Conservation (phyloP, 2,329 filamentous ascomycete genomes). For the Conoideocrella luteorostrata region DNA sequence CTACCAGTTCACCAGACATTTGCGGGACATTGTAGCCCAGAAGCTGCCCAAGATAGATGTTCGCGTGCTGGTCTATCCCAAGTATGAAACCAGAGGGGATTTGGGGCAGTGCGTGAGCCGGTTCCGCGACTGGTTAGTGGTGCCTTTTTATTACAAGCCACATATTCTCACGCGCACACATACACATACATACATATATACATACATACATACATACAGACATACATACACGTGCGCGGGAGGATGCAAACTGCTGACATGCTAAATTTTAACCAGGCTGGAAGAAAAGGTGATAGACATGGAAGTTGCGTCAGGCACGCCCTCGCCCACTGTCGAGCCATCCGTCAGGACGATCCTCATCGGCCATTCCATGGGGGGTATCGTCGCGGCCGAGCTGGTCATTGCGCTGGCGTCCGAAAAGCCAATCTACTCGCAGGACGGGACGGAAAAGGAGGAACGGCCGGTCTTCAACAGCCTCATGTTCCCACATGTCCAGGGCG, state of each 20-base stretch:
- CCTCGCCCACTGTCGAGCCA: constrained; percentile 79
- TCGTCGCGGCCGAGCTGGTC: constrained; percentile 85
- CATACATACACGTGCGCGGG: too few species aligned
- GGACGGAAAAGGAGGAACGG: constrained; percentile 25
- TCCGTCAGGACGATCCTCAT: constrained; percentile 76
- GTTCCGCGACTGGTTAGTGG: constrained; percentile 78
- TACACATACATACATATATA: too few species aligned
- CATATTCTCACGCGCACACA: too few species aligned
- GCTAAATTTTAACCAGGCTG: constrained; percentile 49
- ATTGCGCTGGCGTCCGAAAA: constrained; percentile 59
- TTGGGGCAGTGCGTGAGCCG: constrained; percentile 62
- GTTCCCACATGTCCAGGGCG: constrained; percentile 88
- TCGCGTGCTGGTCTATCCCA: constrained; percentile 65
- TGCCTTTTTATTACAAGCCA: too few species aligned
- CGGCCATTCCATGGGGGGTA: constrained; percentile 89
- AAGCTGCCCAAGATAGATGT: constrained; percentile 65
- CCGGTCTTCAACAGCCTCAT: constrained; percentile 58
- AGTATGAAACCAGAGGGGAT: constrained; percentile 76
- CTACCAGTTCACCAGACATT: constrained; percentile 63
- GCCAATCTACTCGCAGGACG: constrained; percentile 43
- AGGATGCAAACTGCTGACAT: too few species aligned
- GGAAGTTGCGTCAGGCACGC: constrained; percentile 74
- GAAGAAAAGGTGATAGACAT: constrained; percentile 90
- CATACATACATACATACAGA: too few species aligned
- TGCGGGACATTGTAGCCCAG: constrained; percentile 56